phyloP scores from a whole-genome alignment of 306 rosid species.

The Vicia sativa region DNA sequence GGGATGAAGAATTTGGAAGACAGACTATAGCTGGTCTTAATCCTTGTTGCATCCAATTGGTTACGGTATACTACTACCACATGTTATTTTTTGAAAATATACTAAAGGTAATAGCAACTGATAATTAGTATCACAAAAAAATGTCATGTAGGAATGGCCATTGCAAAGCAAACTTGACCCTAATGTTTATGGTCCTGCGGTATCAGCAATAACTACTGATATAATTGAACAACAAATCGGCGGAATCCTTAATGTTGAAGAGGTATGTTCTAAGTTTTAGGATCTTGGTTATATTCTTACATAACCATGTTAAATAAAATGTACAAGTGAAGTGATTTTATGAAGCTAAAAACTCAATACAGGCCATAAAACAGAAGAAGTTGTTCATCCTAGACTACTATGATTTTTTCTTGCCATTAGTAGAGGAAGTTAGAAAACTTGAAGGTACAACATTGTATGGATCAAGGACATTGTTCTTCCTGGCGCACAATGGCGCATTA shows the following conservation, averaged over 20 bases:
- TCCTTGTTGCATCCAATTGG: constrained; percentile 65
- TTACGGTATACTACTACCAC: constrained; percentile 56
- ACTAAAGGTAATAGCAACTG: too few relatives aligned
- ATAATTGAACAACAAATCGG: constrained; percentile 56
- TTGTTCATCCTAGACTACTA: constrained; percentile 80
- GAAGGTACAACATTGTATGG: constrained; percentile 78
- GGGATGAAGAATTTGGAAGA: constrained; percentile 79
- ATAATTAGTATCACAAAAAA: neutral
- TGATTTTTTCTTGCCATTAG: constrained; percentile 68
- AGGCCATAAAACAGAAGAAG: constrained; percentile 71
- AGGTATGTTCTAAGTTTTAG: constrained; percentile 48
- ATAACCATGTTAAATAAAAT: neutral
- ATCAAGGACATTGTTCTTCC: constrained; percentile 76
- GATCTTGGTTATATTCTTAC: neutral
- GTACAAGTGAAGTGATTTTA: too few relatives aligned
- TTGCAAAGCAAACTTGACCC: constrained; percentile 78
- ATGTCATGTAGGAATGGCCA: constrained; percentile 79
- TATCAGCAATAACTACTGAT: constrained; percentile 66
- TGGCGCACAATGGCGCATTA: constrained; percentile 48
- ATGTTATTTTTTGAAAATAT: neutral
- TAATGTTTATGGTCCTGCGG: constrained; percentile 60
- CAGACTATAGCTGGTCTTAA: constrained; percentile 82
- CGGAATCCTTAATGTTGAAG: constrained; percentile 51
- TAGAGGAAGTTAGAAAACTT: constrained; percentile 56
- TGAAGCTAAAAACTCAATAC: neutral